Evolutionary conservation across 139 green algal genomes (phyloP), one percentile per base, ranked within the genome.

Genomic region (Tetraselmis striata): DNA sequence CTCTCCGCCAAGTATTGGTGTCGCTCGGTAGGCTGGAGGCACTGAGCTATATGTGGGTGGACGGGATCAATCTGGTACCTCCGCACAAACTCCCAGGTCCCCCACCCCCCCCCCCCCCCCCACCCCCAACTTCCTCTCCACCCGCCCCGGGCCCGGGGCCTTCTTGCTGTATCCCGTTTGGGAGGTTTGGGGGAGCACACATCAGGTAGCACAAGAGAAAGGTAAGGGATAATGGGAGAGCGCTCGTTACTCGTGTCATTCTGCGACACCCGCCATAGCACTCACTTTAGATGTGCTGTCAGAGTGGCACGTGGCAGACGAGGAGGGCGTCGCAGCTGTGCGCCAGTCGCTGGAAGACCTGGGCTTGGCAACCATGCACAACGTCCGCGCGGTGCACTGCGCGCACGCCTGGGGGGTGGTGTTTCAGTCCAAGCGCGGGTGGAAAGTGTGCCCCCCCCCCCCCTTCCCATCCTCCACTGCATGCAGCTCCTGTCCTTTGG

Each of bases 341-440:
- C n/a, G n/a, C n/a, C n/a, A n/a, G n/a, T n/a, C 45, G 45, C 45
- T 86, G 31, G 58, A 31, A 0, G 28, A 77, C 26, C 80, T 96
- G 81, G 90, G 89, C 1, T 85, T 98, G n/a, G 81, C 78, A 0
- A 78, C 80, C 11, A 76, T 98, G 75, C 77, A 87, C 81, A 92
- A 84, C 77, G 82, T 96, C 27, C 84, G 79, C 18, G 92, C 95
- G 59, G 75, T 84, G 77, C 93, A 96, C 86, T 97, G 94, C 86
- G 77, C 88, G 5, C 87, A 97, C 1, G 85, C 91, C 2, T 98
- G 91, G 82, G 96, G 91, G 1, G 76, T 98, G 26, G 78, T 86
- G 58, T 25, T 99, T 82, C 87, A 92, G 85, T 82, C 85, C 1
- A 30, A 82, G 1, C 77, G 30, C 22, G 90, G 91, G 31, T 96